Percentiles rank a stretch among this genome's conserved stretches.
phyloP scores from a whole-genome alignment of 164 flowering plant species.

The Echeveria elegans region DNA sequence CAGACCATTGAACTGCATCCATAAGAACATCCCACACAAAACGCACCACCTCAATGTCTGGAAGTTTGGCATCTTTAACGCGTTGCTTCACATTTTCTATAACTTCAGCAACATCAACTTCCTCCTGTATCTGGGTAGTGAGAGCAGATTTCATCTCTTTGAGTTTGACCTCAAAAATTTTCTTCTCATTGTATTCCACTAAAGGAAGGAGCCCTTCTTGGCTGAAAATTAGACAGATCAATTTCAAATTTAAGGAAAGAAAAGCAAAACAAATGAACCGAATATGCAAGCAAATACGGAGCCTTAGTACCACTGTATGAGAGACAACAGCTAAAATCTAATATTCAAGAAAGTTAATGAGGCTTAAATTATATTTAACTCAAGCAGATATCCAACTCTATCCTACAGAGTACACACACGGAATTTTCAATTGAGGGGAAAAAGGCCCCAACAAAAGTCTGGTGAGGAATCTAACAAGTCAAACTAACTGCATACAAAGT shows the following conservation, averaged over 20 bases:
- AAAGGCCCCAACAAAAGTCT: too few relatives aligned
- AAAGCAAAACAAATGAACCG: too few relatives aligned
- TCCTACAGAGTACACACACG: too few relatives aligned
- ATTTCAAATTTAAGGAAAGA: background rate
- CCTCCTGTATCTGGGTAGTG: slow-evolving; percentile 81
- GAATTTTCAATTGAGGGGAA: too few relatives aligned
- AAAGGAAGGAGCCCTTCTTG: slow-evolving; percentile 61
- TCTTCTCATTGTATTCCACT: slow-evolving; percentile 91
- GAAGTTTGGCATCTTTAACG: slow-evolving; percentile 84
- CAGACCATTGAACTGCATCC: slow-evolving; percentile 99
- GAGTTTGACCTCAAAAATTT: slow-evolving; percentile 83
- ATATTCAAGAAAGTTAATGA: too few relatives aligned
- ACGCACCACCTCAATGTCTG: slow-evolving; percentile 79
- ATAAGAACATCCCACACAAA: slow-evolving; percentile 90
- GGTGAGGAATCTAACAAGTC: too few relatives aligned
- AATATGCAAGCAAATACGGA: too few relatives aligned
- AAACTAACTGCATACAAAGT: too few relatives aligned
- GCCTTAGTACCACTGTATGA: too few relatives aligned
- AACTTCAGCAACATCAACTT: slow-evolving; percentile 76
- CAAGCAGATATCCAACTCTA: too few relatives aligned
- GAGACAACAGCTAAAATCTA: too few relatives aligned
- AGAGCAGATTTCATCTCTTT: slow-evolving; percentile 90
- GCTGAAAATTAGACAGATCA: slow-evolving; percentile 26
- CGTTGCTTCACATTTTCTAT: slow-evolving; percentile 76
- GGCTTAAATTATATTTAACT: too few relatives aligned